phyloP scores from a whole-genome alignment of 495 filamentous ascomycete genomes.

The Penicillium canescens region DNA sequence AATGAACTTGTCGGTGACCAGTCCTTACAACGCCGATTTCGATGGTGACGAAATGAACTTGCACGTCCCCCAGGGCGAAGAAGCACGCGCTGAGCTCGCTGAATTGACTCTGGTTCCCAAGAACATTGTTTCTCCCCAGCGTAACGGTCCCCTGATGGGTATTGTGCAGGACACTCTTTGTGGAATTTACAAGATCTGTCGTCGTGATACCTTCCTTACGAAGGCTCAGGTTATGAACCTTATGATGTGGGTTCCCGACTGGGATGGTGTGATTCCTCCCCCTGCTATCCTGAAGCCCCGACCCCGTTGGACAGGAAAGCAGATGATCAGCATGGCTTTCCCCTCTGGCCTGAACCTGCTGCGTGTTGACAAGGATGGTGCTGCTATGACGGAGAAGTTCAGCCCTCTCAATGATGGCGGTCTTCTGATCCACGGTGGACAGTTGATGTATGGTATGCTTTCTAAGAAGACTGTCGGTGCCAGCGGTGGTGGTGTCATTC shows the following conservation, averaged over 20 bases:
- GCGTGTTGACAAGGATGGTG: slow-evolving; percentile 57
- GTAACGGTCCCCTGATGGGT: slow-evolving; percentile 97
- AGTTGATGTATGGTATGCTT: slow-evolving; percentile 86
- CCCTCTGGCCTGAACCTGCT: slow-evolving; percentile 81
- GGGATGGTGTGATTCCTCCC: slow-evolving; percentile 91
- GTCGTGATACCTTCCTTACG: slow-evolving; percentile 86
- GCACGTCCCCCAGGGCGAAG: slow-evolving; percentile 96
- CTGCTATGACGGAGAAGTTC: slow-evolving; percentile 52
- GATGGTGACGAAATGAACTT: slow-evolving; percentile 99
- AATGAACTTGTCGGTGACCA: slow-evolving; percentile 94
- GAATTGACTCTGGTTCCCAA: slow-evolving; percentile 94
- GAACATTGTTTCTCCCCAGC: slow-evolving; percentile 97
- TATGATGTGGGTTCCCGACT: slow-evolving; percentile 94
- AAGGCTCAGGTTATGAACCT: slow-evolving; percentile 93
- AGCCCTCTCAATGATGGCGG: slow-evolving; percentile 76
- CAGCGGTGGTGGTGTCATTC: slow-evolving; percentile 81
- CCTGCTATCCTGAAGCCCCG: slow-evolving; percentile 90
- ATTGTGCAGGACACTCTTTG: slow-evolving; percentile 98
- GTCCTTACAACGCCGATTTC: slow-evolving; percentile 99
- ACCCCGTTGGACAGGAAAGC: slow-evolving; percentile 98
- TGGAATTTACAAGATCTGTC: slow-evolving; percentile 94
- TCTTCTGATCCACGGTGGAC: slow-evolving; percentile 78
- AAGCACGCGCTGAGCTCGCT: slow-evolving; percentile 89
- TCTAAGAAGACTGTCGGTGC: slow-evolving; percentile 95
- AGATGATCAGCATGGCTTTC: slow-evolving; percentile 91